A percentile compares a stretch with the other conserved stretches of the same genome.
Conservation (phyloP, 192 early-diverging fungal species). For the Podila verticillata region DNA sequence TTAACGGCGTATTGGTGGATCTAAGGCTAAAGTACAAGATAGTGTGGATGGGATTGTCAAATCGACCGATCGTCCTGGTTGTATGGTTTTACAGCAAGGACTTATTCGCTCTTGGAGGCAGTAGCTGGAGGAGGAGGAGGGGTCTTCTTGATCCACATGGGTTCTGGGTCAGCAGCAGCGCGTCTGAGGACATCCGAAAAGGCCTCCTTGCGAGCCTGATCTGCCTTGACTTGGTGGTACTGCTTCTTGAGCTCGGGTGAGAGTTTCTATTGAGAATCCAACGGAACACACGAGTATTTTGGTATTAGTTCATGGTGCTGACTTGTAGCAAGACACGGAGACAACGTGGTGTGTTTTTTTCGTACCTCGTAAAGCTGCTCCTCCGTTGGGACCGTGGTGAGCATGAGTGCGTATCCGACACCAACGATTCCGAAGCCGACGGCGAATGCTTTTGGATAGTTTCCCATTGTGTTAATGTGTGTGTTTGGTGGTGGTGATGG, state of each 20-base stretch:
- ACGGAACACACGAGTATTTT: no score
- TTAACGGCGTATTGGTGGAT: no score
- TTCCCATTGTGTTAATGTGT: conserved; percentile 48
- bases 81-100: no score
- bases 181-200: conserved; percentile 37
- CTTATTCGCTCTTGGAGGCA: background rate
- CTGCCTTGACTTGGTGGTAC: conserved; percentile 41
- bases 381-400: conserved; percentile 62
- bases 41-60: no score
- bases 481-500: background rate
- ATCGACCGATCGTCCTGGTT: no score
- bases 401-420: conserved; percentile 57
- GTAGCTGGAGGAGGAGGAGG: conserved; percentile 9
- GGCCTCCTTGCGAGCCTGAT: conserved; percentile 35
- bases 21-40: no score
- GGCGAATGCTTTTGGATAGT: conserved; percentile 54
- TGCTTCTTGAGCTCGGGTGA: conserved; percentile 49
- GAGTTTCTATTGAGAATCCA: conserved; percentile 21
- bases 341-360: background rate
- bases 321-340: background rate
- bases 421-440: conserved; percentile 57
- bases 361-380: conserved; percentile 40
- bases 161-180: conserved; percentile 44
- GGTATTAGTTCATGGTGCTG: background rate
- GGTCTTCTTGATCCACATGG: conserved; percentile 53